phyloP scores from a whole-genome alignment of 768 basidiomycete genomes.

The Pulveroboletus ravenelii region DNA sequence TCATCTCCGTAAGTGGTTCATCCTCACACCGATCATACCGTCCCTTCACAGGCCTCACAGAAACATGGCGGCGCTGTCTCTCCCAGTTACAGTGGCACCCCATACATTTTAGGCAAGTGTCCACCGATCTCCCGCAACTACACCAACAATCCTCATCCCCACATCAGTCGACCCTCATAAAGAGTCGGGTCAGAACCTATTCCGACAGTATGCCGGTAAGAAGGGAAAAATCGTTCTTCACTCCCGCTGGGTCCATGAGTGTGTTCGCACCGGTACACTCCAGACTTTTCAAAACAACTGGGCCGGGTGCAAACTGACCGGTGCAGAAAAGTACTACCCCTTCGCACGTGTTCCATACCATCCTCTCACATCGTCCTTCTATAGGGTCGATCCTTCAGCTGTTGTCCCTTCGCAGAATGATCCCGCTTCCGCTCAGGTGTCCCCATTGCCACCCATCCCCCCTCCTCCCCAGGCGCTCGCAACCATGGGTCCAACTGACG shows the following conservation, averaged over 20 bases:
- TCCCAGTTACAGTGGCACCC: slow-evolving; percentile 71
- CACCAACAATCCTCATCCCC: slow-evolving; percentile 4
- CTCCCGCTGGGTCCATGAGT: slow-evolving; percentile 73
- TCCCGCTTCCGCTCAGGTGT: slow-evolving; percentile 22
- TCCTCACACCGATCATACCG: slow-evolving; percentile 1
- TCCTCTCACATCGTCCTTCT: neutral
- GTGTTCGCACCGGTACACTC: slow-evolving; percentile 61
- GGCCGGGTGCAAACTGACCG: slow-evolving; percentile 78
- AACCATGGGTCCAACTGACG: slow-evolving; percentile 25
- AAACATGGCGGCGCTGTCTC: slow-evolving; percentile 74
- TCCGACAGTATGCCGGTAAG: slow-evolving; percentile 73
- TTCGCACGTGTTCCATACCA: neutral
- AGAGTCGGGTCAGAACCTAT: slow-evolving; percentile 75
- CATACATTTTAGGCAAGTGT: slow-evolving; percentile 71
- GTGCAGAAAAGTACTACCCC: slow-evolving; percentile 57
- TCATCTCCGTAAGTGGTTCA: slow-evolving; percentile 55
- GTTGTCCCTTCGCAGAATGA: slow-evolving; percentile 20
- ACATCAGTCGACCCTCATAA: slow-evolving; percentile 70
- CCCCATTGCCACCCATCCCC: slow-evolving; percentile 24
- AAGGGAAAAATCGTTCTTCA: slow-evolving; percentile 76
- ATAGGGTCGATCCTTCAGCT: slow-evolving; percentile 25
- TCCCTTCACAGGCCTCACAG: slow-evolving; percentile 34
- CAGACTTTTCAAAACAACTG: slow-evolving; percentile 75
- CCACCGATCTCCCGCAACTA: neutral
- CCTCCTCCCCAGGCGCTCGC: slow-evolving; percentile 26